These are phyloP conservation scores for Colletotrichum noveboracense DNA, from an alignment of 2,329 filamentous ascomycete species.

Conservation along the genomic window DNA sequence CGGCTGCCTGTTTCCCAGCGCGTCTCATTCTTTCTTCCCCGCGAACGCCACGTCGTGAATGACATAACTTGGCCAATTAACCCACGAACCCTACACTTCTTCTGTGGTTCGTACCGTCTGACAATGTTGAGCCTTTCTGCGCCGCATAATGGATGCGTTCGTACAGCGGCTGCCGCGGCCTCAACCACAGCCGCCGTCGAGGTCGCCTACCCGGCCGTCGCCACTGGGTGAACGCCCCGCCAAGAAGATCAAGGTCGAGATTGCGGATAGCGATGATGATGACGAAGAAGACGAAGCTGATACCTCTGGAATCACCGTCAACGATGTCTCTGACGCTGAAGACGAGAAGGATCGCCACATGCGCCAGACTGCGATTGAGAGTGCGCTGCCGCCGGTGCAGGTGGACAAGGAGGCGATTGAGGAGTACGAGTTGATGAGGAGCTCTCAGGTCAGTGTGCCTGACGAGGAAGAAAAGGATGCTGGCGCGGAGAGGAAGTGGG, in stretches of 20 bases:
- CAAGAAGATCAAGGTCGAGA: conserved; percentile 39
- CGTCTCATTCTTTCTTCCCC: not conserved
- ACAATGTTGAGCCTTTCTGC: not conserved
- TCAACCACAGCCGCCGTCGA: not conserved
- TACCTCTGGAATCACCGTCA: conserved; percentile 23
- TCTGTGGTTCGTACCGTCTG: not conserved
- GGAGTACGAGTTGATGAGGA: conserved; percentile 76
- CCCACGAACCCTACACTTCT: not conserved
- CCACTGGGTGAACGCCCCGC: conserved; percentile 30
- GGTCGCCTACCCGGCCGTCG: conserved; percentile 8
- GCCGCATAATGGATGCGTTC: conserved; percentile 42
- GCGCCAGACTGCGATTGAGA: conserved; percentile 70
- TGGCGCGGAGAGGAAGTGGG: conserved; percentile 56
- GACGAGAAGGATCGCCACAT: conserved; percentile 27
- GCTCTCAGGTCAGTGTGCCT: conserved; percentile 50
- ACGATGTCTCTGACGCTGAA: conserved; percentile 27
- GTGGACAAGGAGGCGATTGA: conserved; percentile 76
- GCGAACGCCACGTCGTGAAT: conserved; percentile 8
- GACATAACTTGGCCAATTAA: not conserved
- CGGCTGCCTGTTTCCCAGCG: conserved; percentile 7
- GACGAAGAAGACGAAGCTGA: conserved; percentile 33
- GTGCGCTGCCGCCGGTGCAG: conserved; percentile 70
- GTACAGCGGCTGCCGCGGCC: conserved; percentile 32
- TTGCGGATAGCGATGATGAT: conserved; percentile 17
- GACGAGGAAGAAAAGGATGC: conserved; percentile 36